These are phyloP conservation scores for Saksenaea oblongispora DNA, from an alignment of 371 early-diverging fungal species.

Conservation along the genomic window DNA sequence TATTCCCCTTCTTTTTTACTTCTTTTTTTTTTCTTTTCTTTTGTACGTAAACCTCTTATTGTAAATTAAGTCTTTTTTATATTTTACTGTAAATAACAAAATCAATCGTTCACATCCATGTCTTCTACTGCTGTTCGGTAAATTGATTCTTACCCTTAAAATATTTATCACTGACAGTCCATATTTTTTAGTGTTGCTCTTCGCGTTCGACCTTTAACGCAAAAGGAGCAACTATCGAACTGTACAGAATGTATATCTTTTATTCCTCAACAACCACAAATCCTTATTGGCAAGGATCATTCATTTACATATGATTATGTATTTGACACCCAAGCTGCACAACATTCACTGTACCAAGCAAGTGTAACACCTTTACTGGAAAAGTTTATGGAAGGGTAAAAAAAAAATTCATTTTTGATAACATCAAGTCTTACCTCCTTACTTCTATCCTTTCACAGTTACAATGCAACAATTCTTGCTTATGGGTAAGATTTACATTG, in stretches of 20 bases:
- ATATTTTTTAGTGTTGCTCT: conserved; percentile 64
- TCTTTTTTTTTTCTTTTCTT: not conserved
- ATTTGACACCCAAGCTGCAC: conserved; percentile 70
- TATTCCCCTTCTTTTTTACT: not conserved
- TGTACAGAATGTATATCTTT: conserved; percentile 66
- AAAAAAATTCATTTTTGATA: conserved; percentile 14
- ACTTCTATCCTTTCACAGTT: conserved; percentile 25
- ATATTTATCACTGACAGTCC: not conserved
- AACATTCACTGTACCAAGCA: conserved; percentile 68
- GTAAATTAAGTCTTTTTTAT: conserved; percentile 2
- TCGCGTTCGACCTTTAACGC: conserved; percentile 74
- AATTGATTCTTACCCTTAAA: not conserved
- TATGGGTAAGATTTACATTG: conserved; percentile 76
- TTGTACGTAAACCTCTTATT: not conserved
- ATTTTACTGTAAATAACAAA: not conserved
- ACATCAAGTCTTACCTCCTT: not conserved
- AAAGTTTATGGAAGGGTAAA: conserved; percentile 84
- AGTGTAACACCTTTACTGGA: conserved; percentile 72
- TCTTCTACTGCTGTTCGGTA: conserved; percentile 41
- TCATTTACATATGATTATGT: conserved; percentile 87
- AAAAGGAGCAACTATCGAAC: conserved; percentile 70
- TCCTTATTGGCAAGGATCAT: conserved; percentile 61
- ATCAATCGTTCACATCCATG: conserved; percentile 8
- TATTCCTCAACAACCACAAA: conserved; percentile 61
- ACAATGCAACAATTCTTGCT: conserved; percentile 92